These are phyloP conservation scores for Cokeromyces recurvatus DNA, from an alignment of 371 early-diverging fungal species.

Conservation along the genomic window DNA sequence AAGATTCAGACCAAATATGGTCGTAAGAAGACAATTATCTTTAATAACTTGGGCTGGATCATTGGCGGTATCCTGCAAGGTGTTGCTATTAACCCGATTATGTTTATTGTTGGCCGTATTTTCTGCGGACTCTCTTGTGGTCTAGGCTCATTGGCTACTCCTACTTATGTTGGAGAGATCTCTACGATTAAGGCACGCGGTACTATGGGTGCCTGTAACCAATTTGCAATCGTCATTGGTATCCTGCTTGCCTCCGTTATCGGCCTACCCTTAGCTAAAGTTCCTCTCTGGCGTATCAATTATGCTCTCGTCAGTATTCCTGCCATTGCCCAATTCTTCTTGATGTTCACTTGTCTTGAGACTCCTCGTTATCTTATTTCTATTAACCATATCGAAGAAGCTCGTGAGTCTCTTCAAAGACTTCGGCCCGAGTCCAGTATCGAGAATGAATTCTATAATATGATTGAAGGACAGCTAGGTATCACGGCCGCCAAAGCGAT, in stretches of 20 bases:
- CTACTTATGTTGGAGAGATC: slow-evolving; percentile 81
- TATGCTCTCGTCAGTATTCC: slow-evolving; percentile 65
- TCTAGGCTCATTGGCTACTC: slow-evolving; percentile 67
- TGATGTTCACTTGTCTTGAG: slow-evolving; percentile 71
- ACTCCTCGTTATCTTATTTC: slow-evolving; percentile 71
- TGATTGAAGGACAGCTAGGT: slow-evolving; percentile 41
- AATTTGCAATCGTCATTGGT: slow-evolving; percentile 77
- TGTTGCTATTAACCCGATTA: slow-evolving; percentile 42
- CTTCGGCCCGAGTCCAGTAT: slow-evolving; percentile 50
- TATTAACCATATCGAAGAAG: slow-evolving; percentile 51
- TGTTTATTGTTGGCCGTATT: slow-evolving; percentile 75
- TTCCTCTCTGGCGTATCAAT: slow-evolving; percentile 67
- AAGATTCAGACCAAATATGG: slow-evolving; percentile 55
- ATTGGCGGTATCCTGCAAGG: slow-evolving; percentile 60
- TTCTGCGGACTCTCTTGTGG: slow-evolving; percentile 80
- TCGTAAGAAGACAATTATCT: slow-evolving; percentile 58
- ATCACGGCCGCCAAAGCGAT: slow-evolving; percentile 20
- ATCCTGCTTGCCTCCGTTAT: slow-evolving; percentile 62
- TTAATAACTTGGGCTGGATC: slow-evolving; percentile 59
- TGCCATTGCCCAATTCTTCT: slow-evolving; percentile 57
- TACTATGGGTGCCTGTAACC: slow-evolving; percentile 70
- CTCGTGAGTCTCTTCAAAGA: slow-evolving; percentile 41
- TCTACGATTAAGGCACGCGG: slow-evolving; percentile 70
- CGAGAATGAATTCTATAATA: slow-evolving; percentile 56
- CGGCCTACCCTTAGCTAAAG: slow-evolving; percentile 53